Evolutionary conservation across 2,329 filamentous ascomycete genomes (phyloP), one percentile per base, ranked within the genome.

Genomic region (Lasiodiplodia sp.): DNA sequence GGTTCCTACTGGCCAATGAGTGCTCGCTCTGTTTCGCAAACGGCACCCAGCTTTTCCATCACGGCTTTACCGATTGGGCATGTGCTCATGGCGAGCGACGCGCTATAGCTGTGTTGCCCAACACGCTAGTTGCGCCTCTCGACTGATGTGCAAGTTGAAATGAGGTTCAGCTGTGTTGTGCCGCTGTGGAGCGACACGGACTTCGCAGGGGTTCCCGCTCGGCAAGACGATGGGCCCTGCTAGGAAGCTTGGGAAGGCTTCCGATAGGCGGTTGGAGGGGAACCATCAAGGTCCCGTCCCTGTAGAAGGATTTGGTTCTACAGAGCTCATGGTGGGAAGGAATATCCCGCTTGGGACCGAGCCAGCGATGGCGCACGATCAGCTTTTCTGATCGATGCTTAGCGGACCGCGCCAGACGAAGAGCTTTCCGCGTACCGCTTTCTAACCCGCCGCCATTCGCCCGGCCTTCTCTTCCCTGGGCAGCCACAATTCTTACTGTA

Each of bases 261-360:
- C 60, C 60, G 44, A 64, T 64, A 28, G 60, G 60, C 31, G 31
- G 28, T 18, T 28, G 28, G 40, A 18, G 25, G 14, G n/a, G 10
- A 12, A 6, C 25, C 7, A 16, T 31, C 25, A 44, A 49, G 44
- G 57, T 47, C 18, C 16, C 21, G 40, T 63, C 40, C 44, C 40
- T 52, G 60, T 64, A 38, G 28, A 31, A 64, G 60, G 28, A 52
- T 31, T 47, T 18, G 47, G 51, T 52, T 31, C 31, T 38, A 47
- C 40, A 31, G 28, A 52, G 47, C 6, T 12, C 10, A 47, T 31
- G 16, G 31, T 23, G 11, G 44, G n/a, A 38, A 52, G 60, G 60
- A 64, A 64, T 31, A 38, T 52, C n/a, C 60, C 47, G 60, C 40
- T 25, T 64, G 60, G 60, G 60, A 64, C 60, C 60, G 60, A 38